Conservation (phyloP, 805 yeast species). For the Scheffersomyces amazonensis region DNA sequence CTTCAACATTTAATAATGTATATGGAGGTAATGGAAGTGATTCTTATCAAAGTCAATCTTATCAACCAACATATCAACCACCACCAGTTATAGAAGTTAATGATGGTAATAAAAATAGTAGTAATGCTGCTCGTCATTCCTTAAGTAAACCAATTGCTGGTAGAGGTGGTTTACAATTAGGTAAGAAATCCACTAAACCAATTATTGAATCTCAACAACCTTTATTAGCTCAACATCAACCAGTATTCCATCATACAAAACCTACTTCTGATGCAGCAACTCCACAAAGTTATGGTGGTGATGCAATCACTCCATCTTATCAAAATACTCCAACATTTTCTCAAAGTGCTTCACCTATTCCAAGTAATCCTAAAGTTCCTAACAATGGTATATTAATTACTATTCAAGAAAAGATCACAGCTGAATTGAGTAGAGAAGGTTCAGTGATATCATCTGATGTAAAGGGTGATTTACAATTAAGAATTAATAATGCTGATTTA, state of each 20-base stretch:
- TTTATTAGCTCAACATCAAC: conserved; percentile 29
- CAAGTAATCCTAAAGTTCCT: conserved; percentile 24
- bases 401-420: conserved; percentile 73
- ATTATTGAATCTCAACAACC: conserved; percentile 24
- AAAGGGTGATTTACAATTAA: conserved; percentile 86
- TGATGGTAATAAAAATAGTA: not conserved
- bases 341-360: conserved; percentile 23
- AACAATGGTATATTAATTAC: conserved; percentile 81
- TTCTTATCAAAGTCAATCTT: conserved; percentile 15
- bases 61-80: conserved; percentile 28
- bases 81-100: conserved; percentile 19
- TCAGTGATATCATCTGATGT: conserved; percentile 65
- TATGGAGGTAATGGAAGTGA: conserved; percentile 10
- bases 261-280: conserved; percentile 16
- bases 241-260: conserved; percentile 30
- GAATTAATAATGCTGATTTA: conserved; percentile 73
- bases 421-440: conserved; percentile 84
- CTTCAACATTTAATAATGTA: conserved; percentile 17
- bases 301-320: conserved; percentile 6
- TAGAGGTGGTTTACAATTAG: conserved; percentile 80
- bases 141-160: conserved; percentile 25
- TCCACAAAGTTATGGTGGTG: conserved; percentile 9
- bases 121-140: not conserved
- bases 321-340: conserved; percentile 12
- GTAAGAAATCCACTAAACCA: conserved; percentile 45